These are phyloP conservation scores for Malus domestica DNA, from an alignment of 306 rosid genomes.

Conservation along the genomic window ASM211411v1 NC_041795.1:35113501-35114000, in stretches of 20 bases:
- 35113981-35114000: slow-evolving; percentile 89
- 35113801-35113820: neutral
- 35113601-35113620: neutral
- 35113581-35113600: neutral
- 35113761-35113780: neutral
- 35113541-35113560: neutral
- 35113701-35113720: too few species aligned
- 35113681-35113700: too few species aligned
- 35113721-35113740: neutral
- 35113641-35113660: too few species aligned
- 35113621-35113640: neutral
- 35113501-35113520: neutral
- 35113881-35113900: slow-evolving; percentile 91
- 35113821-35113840: neutral
- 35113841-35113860: neutral
- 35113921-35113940: slow-evolving; percentile 97
- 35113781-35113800: neutral
- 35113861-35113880: slow-evolving; percentile 79
- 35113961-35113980: slow-evolving; percentile 82
- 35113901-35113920: slow-evolving; percentile 97
- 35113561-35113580: neutral
- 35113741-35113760: neutral
- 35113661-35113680: too few species aligned
- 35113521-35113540: neutral
- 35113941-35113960: slow-evolving; percentile 99